A percentile compares a stretch with the other conserved stretches of the same genome.
phyloP scores from a whole-genome alignment of 768 basidiomycete genomes.

The Tylopilus sp. region DNA sequence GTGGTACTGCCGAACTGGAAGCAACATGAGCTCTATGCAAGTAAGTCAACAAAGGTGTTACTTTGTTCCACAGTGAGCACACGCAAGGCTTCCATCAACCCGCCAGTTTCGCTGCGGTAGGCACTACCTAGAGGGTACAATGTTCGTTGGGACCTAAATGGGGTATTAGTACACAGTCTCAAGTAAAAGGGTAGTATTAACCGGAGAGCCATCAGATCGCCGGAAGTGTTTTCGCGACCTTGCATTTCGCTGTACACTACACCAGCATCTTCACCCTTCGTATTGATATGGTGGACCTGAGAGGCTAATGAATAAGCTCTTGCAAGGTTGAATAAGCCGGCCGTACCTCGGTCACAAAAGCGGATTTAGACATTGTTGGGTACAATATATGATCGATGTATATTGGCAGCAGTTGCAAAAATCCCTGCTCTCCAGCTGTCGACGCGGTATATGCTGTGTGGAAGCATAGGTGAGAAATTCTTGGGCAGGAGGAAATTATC shows the following conservation, averaged over 20 bases:
- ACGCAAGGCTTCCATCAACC: conserved; percentile 88
- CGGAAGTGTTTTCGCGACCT: conserved; percentile 89
- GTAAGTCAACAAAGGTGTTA: conserved; percentile 32
- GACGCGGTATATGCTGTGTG: conserved; percentile 80
- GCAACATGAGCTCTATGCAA: conserved; percentile 13
- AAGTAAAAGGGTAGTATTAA: conserved; percentile 37
- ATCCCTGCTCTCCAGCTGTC: conserved; percentile 93
- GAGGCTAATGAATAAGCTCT: conserved; percentile 4
- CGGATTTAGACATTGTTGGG: conserved; percentile 87
- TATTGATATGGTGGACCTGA: conserved; percentile 93
- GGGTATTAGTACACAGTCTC: conserved; percentile 2
- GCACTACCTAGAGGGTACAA: conserved; percentile 79
- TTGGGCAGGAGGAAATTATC: neutral
- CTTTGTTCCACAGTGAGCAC: conserved; percentile 86
- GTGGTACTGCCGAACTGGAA: conserved; percentile 85
- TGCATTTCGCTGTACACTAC: conserved; percentile 99
- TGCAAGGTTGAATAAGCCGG: neutral
- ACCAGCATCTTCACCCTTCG: conserved; percentile 86
- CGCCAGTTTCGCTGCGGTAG: conserved; percentile 96
- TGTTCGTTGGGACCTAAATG: conserved; percentile 66
- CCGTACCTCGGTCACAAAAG: conserved; percentile 64
- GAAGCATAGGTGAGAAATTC: neutral
- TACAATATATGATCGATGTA: conserved; percentile 97
- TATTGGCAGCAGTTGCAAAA: conserved; percentile 79
- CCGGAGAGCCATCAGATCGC: conserved; percentile 87